Evolutionary conservation across 768 basidiomycete genomes (phyloP), one percentile per base, ranked within the genome.

Genomic region (Fomitopsis serialis): DNA sequence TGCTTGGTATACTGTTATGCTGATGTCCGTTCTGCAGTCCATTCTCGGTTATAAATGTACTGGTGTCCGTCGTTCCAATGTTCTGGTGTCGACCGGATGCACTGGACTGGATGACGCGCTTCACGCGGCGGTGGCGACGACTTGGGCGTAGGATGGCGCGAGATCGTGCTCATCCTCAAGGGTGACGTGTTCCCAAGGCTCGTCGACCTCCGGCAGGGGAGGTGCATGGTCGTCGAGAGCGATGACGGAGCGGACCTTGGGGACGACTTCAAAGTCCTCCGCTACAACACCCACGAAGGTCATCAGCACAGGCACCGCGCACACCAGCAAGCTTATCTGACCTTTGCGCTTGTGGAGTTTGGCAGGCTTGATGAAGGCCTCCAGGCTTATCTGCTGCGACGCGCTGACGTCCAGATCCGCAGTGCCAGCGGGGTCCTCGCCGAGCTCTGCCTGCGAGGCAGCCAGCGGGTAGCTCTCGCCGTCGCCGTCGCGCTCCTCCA

Each of bases 131-230:
- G 35, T 55, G 32, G 55, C 56, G 44, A 50, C 56, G 42, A 57
- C 40, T 34, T 54, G 58, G 40, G 63, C 68, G 34, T 81, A 81
- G 40, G 78, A 76, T 12, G 60, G 54, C 52, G 25, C 34, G 52
- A 49, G 55, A 50, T 58, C 57, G 40, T 73, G 72, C 46, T 70
- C 70, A 40, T 75, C 77, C 35, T 66, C 70, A 35, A 63, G 65
- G 48, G 69, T 70, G 42, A 84, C 65, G 61, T 79, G 76, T 60
- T 83, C 81, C 82, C 82, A 84, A 34, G 79, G 75, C 58, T 85
- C 82, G 54, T 81, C 80, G 19, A 74, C 64, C 54, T 79, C 78
- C 27, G 66, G 68, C 7, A 65, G 61, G 44, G 54, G 58, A 24
- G 60, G 55, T 17, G 64, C 55, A 10, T 42, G 42, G 56, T 85